A percentile compares a stretch with the other conserved stretches of the same genome.
These are phyloP conservation scores for Protostelium mycophagum DNA, from an alignment of 78 protist species.

Conservation along the genomic window DNA sequence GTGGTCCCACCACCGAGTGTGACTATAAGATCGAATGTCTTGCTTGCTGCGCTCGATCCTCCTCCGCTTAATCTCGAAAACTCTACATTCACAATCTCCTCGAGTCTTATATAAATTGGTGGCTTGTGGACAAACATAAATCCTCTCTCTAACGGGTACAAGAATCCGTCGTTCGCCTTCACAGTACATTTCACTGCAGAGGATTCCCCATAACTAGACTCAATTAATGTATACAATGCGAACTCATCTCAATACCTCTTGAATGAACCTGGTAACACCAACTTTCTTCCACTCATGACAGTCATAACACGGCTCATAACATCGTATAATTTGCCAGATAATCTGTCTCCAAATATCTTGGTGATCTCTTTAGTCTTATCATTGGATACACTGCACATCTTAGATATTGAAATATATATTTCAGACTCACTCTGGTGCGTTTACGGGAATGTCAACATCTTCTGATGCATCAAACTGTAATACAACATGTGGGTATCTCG, in stretches of 20 bases:
- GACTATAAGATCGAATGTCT: slow-evolving; percentile 38
- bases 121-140: slow-evolving; percentile 76
- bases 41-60: slow-evolving; percentile 14
- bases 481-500: slow-evolving; percentile 50
- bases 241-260: not conserved
- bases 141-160: slow-evolving; percentile 58
- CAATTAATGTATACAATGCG: not conserved
- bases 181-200: slow-evolving; percentile 43
- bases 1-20: slow-evolving; percentile 15
- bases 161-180: slow-evolving; percentile 59
- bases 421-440: slow-evolving; percentile 11
- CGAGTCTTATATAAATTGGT: slow-evolving; percentile 38
- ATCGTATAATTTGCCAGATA: not conserved
- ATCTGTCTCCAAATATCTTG: slow-evolving; percentile 2
- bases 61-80: slow-evolving; percentile 26
- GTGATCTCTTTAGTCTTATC: slow-evolving; percentile 21
- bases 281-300: slow-evolving; percentile 35
- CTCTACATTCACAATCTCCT: slow-evolving; percentile 33
- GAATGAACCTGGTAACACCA: slow-evolving; percentile 20
- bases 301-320: slow-evolving; percentile 19
- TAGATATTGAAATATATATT: not conserved
- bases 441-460: not conserved
- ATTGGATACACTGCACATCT: slow-evolving; percentile 6
- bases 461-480: slow-evolving; percentile 35
- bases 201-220: not conserved